Percentiles rank a stretch among this genome's conserved stretches.
Evolutionary conservation across 140 eudicot genomes (phyloP).

Genomic region (Stevia rebaudiana): DNA sequence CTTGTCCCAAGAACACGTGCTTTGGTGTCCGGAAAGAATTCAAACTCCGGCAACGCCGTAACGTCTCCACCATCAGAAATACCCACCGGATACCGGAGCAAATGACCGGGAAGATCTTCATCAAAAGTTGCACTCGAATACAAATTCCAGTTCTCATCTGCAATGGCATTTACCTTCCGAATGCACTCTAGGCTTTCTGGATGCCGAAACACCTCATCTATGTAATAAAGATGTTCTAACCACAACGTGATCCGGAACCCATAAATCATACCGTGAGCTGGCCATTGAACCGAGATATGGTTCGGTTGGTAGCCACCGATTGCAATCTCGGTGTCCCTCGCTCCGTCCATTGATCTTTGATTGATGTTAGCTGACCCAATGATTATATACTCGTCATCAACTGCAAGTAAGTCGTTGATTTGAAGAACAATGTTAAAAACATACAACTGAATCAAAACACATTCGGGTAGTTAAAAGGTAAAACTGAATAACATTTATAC

Average conservation of each 20-base stretch:
- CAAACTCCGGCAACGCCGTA: slow-evolving; percentile 42
- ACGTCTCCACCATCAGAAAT: slow-evolving; percentile 41
- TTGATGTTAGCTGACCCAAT: slow-evolving; percentile 86
- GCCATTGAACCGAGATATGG: slow-evolving; percentile 27
- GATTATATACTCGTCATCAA: slow-evolving; percentile 78
- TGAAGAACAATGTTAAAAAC: no score
- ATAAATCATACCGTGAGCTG: slow-evolving; percentile 37
- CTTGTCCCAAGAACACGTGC: slow-evolving; percentile 55
- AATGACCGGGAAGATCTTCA: slow-evolving; percentile 56
- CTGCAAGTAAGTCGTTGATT: slow-evolving; percentile 29
- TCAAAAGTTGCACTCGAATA: slow-evolving; percentile 37
- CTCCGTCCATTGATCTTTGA: slow-evolving; percentile 83
- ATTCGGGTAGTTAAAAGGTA: no score
- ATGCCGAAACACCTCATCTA: slow-evolving; percentile 22
- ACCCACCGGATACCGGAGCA: slow-evolving; percentile 54
- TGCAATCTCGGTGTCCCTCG: slow-evolving; percentile 69
- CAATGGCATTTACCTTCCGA: slow-evolving; percentile 36
- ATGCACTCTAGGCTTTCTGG: slow-evolving; percentile 57
- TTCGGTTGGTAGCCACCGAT: slow-evolving; percentile 71
- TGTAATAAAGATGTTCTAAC: slow-evolving; percentile 52
- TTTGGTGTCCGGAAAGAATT: slow-evolving; percentile 70
- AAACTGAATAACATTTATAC: no score
- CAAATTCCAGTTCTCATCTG: slow-evolving; percentile 49
- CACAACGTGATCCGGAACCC: slow-evolving; percentile 58
- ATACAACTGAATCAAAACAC: no score